These are phyloP conservation scores for Aspergillus sp. DNA, from an alignment of 2,329 filamentous ascomycete species.

Conservation along the genomic window DNA sequence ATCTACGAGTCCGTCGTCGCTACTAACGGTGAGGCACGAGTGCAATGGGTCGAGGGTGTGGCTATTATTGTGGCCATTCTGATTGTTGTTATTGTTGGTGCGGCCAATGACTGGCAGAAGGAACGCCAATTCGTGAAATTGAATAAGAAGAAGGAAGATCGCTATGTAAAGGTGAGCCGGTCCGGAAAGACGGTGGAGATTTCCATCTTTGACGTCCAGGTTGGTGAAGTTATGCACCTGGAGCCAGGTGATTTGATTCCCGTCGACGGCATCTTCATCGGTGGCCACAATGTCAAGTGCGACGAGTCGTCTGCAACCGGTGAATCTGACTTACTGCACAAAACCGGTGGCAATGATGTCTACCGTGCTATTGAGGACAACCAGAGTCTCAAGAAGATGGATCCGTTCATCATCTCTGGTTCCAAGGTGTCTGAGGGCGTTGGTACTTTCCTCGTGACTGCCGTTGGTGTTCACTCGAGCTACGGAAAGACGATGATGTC, in stretches of 20 bases:
- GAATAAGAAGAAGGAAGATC: conserved; percentile 72
- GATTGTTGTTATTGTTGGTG: conserved; percentile 69
- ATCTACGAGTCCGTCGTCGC: conserved; percentile 64
- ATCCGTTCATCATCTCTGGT: conserved; percentile 75
- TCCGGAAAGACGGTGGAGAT: conserved; percentile 65
- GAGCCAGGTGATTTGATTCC: conserved; percentile 68
- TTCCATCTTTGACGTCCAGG: conserved; percentile 63
- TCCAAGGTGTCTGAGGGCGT: conserved; percentile 70
- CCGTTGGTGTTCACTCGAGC: conserved; percentile 65
- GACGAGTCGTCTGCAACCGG: conserved; percentile 72
- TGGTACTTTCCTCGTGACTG: conserved; percentile 68
- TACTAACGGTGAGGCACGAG: conserved; percentile 46
- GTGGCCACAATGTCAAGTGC: conserved; percentile 59
- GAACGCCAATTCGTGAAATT: conserved; percentile 73
- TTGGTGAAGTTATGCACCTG: conserved; percentile 66
- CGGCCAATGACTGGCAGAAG: conserved; percentile 77
- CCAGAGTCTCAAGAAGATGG: conserved; percentile 57
- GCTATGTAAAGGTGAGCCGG: conserved; percentile 66
- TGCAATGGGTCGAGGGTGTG: conserved; percentile 77
- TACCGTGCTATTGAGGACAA: conserved; percentile 57
- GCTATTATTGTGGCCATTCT: conserved; percentile 71
- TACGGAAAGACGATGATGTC: conserved; percentile 75
- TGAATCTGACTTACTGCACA: conserved; percentile 66
- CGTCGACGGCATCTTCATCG: conserved; percentile 64
- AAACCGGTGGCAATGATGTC: conserved; percentile 58